Conservation (phyloP, 768 basidiomycete species). For the Psilocybe cubensis region DNA sequence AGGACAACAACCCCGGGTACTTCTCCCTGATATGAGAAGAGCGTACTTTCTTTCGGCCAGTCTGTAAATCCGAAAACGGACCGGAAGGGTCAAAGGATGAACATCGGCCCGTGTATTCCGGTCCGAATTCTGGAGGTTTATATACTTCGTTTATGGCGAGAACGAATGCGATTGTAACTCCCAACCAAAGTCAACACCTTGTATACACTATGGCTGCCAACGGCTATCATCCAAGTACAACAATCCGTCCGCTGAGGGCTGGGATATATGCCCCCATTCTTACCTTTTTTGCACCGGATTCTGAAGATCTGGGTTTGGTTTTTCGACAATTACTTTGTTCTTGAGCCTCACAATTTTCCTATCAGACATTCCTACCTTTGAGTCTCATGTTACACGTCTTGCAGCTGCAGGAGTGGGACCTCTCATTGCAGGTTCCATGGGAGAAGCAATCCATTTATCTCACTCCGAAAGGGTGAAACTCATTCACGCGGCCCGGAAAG, state of each 20-base stretch:
- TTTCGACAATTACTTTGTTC: neutral
- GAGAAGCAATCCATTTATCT: constrained; percentile 79
- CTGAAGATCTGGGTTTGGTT: constrained; percentile 81
- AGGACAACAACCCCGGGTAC: constrained; percentile 9
- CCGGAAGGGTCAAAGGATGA: constrained; percentile 24
- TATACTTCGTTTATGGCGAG: constrained; percentile 14
- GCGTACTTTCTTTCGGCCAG: constrained; percentile 13
- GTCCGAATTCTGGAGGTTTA: constrained; percentile 21
- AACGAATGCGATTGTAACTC: constrained; percentile 8
- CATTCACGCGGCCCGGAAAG: constrained; percentile 68
- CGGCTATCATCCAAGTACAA: constrained; percentile 36
- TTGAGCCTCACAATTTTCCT: neutral
- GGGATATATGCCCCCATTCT: constrained; percentile 89
- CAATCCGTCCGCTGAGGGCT: constrained; percentile 61
- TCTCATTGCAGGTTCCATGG: constrained; percentile 81
- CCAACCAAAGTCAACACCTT: constrained; percentile 16
- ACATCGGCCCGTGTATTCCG: constrained; percentile 28
- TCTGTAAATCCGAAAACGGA: constrained; percentile 27
- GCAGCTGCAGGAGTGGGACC: constrained; percentile 73
- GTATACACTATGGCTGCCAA: constrained; percentile 43
- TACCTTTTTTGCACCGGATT: constrained; percentile 75
- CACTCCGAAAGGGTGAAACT: constrained; percentile 68
- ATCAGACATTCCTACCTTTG: constrained; percentile 67
- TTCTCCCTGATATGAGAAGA: neutral
- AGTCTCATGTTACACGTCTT: constrained; percentile 64